Base-by-base conservation (phyloP, 2,329 filamentous ascomycete species). In the Diaporthe vexans region DNA sequence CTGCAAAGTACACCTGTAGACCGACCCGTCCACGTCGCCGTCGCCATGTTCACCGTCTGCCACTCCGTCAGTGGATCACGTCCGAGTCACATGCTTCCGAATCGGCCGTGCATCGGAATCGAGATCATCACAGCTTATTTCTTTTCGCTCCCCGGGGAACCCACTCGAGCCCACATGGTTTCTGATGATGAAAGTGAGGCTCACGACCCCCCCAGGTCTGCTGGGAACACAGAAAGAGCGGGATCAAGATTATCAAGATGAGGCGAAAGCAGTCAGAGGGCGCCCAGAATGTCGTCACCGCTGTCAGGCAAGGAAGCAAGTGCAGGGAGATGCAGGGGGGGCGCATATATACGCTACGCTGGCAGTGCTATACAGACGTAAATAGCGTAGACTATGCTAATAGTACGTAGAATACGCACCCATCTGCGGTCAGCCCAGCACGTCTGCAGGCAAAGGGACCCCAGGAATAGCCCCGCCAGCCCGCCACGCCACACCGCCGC, bases 401-500 rank as follows among this genome's bases (percentile, higher is more conserved):
- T 9, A 57, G 37, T 21, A 61, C 37, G 24, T 29, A 61, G 40
- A 29, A 26, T n/a, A 29, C 35, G 57, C 35, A 26, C 37, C 48
- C 10, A 33, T 19, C 6, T 63, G 37, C 40, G 37, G 21, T 37
- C 11, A 40, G 46, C 63, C 29, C 63, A 68, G 33, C 48, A 5
- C 17, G 21, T 54, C 63, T 40, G 48, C 46, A 52, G 46, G 63
- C 63, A 40, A n/a, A 54, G 11, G n/a, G n/a, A n/a, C 29, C 29
- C 29, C n/a, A 52, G 61, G 46, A 67, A 37, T 37, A 67, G 46
- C 57, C 59, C 35, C 35, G 56, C 56, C 56, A 37, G 33, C 40
- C 59, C 29, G 63, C 63, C 52, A 68, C 63, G 63, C 63, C 63
- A 68, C 63, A 68, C 63, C 63, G 63, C 63, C n/a, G 63, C 63